Evolutionary conservation across 163 green algal species (phyloP), one percentile per base, ranked within the genome.

Genomic region (Scenedesmus sp.): DNA sequence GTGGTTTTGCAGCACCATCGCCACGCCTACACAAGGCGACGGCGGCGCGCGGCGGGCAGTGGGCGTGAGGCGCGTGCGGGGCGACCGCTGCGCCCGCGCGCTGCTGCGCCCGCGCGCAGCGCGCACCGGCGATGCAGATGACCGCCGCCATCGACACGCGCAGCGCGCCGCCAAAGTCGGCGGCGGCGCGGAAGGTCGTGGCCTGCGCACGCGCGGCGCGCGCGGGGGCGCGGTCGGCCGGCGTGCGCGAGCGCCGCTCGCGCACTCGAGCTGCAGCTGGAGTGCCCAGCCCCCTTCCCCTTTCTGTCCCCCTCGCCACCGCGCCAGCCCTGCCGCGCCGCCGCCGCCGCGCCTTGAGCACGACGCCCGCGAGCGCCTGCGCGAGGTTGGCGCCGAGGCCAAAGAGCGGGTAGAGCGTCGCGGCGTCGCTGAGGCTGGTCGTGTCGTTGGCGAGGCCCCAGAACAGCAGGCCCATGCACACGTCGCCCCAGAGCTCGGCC

Each of bases 371-470:
- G n/a, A 94, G 44, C 3, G 91, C 91, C 86, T 99, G 96, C 7
- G 93, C 96, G 17, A 99, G 70, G 81, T 98, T 98, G 31, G 95
- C 95, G 20, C 58, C 58, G 7, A 47, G 86, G n/a, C 96, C 95
- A 82, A 98, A 98, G 33, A 99, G 87, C 9, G 95, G 94, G 85
- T 98, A 98, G 17, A 98, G 84, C 53, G 95, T 86, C 14, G 89
- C 87, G 2, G 94, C 94, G 75, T 98, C 91, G 20, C 93, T 72
- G 34, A 97, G 81, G 47, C 60, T 87, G 5, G 96, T 99, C 17
- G 89, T 97, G 75, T 98, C 93, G 73, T 98, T 98, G 63, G 96
- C 96, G 36, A 98, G 85, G 11, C 90, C 91, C 95, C 94, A 97
- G 84, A 98, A 98, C 50, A 98, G 90, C 78, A 99, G 89, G 60